phyloP scores from a whole-genome alignment of 2,329 filamentous ascomycete species.

The Aspergillus quadricinctus region DNA sequence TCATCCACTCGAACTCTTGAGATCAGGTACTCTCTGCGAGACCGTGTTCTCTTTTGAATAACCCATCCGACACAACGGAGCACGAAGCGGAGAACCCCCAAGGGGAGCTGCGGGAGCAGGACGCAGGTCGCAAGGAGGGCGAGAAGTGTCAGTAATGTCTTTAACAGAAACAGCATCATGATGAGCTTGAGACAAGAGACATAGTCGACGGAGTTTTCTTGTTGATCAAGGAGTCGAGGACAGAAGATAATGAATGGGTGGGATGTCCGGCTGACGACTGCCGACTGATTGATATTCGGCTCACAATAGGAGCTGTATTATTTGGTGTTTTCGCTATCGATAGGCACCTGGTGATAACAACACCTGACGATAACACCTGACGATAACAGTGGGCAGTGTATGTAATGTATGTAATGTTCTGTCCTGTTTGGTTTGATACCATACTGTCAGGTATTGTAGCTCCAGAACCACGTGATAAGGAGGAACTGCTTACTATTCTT shows the following conservation, averaged over 20 bases:
- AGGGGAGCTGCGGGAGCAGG: constrained; percentile 32
- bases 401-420: background rate
- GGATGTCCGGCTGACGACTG: background rate
- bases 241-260: background rate
- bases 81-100: constrained; percentile 28
- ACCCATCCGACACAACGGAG: constrained; percentile 54
- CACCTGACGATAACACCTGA: background rate
- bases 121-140: constrained; percentile 30
- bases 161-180: constrained; percentile 34
- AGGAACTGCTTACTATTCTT: background rate
- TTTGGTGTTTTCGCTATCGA: constrained; percentile 13
- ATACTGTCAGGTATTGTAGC: background rate
- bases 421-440: background rate
- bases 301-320: background rate
- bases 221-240: background rate
- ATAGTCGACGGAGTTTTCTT: constrained; percentile 13
- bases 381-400: background rate
- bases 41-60: constrained; percentile 60
- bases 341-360: constrained; percentile 3
- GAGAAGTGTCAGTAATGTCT: constrained; percentile 28
- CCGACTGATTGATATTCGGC: background rate
- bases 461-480: background rate
- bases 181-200: constrained; percentile 1
- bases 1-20: constrained; percentile 44
- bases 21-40: constrained; percentile 54